These are phyloP conservation scores for Hemerocallis citrina DNA, from an alignment of 106 monocot species.

Conservation along the genomic window DNA sequence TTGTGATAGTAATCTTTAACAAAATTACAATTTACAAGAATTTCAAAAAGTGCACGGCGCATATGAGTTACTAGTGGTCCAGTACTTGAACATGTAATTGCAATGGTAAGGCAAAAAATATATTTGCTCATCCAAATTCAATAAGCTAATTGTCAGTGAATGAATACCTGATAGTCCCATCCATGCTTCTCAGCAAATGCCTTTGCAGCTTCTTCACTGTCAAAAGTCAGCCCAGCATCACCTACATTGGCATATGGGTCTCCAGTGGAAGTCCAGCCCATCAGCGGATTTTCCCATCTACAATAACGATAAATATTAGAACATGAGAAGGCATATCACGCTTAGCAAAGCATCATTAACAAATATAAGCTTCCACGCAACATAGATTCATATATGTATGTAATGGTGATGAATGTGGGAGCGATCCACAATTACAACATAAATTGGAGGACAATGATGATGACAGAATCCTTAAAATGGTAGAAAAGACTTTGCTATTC, in stretches of 20 bases:
- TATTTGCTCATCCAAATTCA: slow-evolving; percentile 2
- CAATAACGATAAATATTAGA: neutral
- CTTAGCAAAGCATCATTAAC: neutral
- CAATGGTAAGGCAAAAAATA: neutral
- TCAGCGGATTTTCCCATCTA: slow-evolving; percentile 99
- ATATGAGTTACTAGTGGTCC: no score
- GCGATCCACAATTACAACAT: neutral
- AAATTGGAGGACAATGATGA: neutral
- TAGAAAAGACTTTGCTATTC: neutral
- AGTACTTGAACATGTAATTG: no score
- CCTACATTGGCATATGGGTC: slow-evolving; percentile 99
- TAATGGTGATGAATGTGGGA: neutral
- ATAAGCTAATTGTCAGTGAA: neutral
- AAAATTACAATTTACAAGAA: no score
- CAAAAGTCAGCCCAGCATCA: slow-evolving; percentile 70
- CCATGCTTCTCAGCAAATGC: slow-evolving; percentile 94
- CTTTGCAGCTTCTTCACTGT: slow-evolving; percentile 82
- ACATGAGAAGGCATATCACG: neutral
- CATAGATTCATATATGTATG: neutral
- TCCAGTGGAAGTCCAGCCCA: slow-evolving; percentile 99
- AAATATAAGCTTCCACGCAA: neutral
- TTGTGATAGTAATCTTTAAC: no score
- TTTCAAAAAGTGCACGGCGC: no score
- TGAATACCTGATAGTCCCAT: slow-evolving; percentile 75
- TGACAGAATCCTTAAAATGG: neutral